Conservation (phyloP, 768 basidiomycete species). For the Suillus ampliporus region DNA sequence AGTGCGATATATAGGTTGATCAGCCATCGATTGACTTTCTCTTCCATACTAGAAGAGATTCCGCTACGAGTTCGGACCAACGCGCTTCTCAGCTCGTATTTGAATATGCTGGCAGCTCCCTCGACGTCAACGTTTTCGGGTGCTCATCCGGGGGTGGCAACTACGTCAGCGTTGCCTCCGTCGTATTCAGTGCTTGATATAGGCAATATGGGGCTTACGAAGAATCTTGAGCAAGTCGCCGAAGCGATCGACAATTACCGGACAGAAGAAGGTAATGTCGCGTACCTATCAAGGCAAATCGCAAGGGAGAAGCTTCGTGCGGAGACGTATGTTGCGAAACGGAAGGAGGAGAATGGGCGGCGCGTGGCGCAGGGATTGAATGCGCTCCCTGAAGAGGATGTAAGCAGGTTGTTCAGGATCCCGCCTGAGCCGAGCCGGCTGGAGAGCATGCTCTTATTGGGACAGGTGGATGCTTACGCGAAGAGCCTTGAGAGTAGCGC, state of each 20-base stretch:
- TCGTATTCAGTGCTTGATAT: slow-evolving; percentile 76
- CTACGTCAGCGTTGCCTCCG: slow-evolving; percentile 53
- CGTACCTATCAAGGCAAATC: slow-evolving; percentile 87
- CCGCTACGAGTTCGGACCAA: slow-evolving; percentile 87
- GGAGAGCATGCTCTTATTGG: slow-evolving; percentile 84
- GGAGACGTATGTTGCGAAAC: slow-evolving; percentile 80
- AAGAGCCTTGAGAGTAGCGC: slow-evolving; percentile 74
- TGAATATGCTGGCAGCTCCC: slow-evolving; percentile 63
- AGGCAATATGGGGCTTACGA: slow-evolving; percentile 69
- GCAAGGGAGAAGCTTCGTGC: slow-evolving; percentile 82
- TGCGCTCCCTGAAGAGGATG: slow-evolving; percentile 88
- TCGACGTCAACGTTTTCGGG: slow-evolving; percentile 43
- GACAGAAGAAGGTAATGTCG: slow-evolving; percentile 92
- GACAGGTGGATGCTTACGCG: slow-evolving; percentile 86
- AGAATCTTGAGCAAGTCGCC: slow-evolving; percentile 82
- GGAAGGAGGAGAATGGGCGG: slow-evolving; percentile 85
- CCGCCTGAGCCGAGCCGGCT: slow-evolving; percentile 87
- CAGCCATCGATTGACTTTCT: slow-evolving; percentile 82
- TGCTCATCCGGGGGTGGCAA: slow-evolving; percentile 44
- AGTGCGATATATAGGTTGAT: slow-evolving; percentile 59
- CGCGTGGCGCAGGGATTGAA: slow-evolving; percentile 83
- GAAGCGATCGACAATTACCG: slow-evolving; percentile 86
- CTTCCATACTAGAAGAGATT: slow-evolving; percentile 84
- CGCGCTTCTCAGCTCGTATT: slow-evolving; percentile 77
- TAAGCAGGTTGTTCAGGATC: slow-evolving; percentile 84